Conservation (phyloP, 257 asterid species). For the Cordia subcordata region DNA sequence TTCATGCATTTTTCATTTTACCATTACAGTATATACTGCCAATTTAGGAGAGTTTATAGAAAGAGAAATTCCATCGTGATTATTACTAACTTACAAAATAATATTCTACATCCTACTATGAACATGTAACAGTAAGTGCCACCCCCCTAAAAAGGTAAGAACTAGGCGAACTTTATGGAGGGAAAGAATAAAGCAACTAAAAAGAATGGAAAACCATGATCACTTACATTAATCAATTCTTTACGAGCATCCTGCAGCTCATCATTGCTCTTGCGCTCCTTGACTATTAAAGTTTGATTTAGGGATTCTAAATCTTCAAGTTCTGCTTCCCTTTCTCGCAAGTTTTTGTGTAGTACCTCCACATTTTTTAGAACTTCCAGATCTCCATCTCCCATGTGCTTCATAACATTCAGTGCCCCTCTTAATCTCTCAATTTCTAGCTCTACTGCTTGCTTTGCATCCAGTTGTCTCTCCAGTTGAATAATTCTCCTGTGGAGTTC, state of each 20-base stretch:
- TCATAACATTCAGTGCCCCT: constrained; percentile 59
- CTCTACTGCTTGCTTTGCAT: constrained; percentile 72
- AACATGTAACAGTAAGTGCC: too few relatives aligned
- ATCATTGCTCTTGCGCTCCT: constrained; percentile 75
- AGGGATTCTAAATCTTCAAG: constrained; percentile 49
- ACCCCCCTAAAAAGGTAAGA: too few relatives aligned
- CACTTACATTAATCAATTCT: constrained; percentile 78
- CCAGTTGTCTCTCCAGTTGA: constrained; percentile 63
- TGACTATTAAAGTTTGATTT: constrained; percentile 60
- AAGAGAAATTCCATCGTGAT: too few relatives aligned
- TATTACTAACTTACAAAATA: too few relatives aligned
- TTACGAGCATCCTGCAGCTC: constrained; percentile 94
- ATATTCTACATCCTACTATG: too few relatives aligned
- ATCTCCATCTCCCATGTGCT: constrained; percentile 68
- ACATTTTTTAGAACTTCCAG: constrained; percentile 54
- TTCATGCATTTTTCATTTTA: too few relatives aligned
- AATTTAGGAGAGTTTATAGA: too few relatives aligned
- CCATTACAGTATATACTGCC: too few relatives aligned
- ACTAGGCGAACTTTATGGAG: too few relatives aligned
- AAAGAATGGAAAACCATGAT: not conserved
- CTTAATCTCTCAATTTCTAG: constrained; percentile 71
- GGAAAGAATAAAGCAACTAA: too few relatives aligned
- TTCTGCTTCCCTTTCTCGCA: constrained; percentile 80
- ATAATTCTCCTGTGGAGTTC: constrained; percentile 56
- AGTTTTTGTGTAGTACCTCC: constrained; percentile 41